These are phyloP conservation scores for Albatrellus ellisii DNA, from an alignment of 768 basidiomycete genomes.

Conservation along the genomic window DNA sequence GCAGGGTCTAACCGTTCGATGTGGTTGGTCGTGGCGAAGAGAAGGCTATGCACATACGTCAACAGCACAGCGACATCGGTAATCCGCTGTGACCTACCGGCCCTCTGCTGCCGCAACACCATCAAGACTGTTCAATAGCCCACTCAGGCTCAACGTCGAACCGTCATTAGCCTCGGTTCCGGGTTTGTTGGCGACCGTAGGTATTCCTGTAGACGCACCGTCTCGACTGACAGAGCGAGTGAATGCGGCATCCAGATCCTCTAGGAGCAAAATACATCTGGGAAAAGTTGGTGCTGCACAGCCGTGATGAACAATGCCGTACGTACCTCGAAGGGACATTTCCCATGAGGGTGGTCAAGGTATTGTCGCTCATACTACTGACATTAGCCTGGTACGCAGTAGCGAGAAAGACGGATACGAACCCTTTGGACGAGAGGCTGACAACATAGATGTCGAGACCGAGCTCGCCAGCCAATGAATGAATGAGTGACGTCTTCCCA, in stretches of 20 bases:
- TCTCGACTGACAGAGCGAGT: constrained; percentile 81
- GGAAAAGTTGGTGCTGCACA: constrained; percentile 10
- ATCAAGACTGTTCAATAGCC: constrained; percentile 75
- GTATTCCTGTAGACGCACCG: constrained; percentile 61
- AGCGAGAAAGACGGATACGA: constrained; percentile 16
- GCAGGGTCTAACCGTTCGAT: constrained; percentile 88
- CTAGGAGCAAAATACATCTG: constrained; percentile 86
- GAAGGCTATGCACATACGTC: constrained; percentile 33
- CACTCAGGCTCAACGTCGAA: constrained; percentile 76
- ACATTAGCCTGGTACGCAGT: constrained; percentile 7
- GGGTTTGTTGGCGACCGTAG: constrained; percentile 28
- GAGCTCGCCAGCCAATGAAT: constrained; percentile 75
- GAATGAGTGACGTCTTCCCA: constrained; percentile 79
- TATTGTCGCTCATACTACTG: constrained; percentile 81
- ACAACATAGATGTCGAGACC: constrained; percentile 88
- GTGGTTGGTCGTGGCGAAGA: constrained; percentile 91
- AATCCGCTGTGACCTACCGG: constrained; percentile 37
- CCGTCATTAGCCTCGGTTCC: constrained; percentile 45
- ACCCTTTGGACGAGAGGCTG: constrained; percentile 81
- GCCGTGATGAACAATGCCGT: constrained; percentile 9
- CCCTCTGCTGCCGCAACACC: constrained; percentile 80
- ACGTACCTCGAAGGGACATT: constrained; percentile 71
- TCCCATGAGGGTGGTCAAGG: constrained; percentile 75
- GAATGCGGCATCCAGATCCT: constrained; percentile 89
- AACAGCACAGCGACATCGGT: constrained; percentile 1